Evolutionary conservation across 2,329 filamentous ascomycete genomes (phyloP), one percentile per base, ranked within the genome.

Genomic region (Colletotrichum musicola): DNA sequence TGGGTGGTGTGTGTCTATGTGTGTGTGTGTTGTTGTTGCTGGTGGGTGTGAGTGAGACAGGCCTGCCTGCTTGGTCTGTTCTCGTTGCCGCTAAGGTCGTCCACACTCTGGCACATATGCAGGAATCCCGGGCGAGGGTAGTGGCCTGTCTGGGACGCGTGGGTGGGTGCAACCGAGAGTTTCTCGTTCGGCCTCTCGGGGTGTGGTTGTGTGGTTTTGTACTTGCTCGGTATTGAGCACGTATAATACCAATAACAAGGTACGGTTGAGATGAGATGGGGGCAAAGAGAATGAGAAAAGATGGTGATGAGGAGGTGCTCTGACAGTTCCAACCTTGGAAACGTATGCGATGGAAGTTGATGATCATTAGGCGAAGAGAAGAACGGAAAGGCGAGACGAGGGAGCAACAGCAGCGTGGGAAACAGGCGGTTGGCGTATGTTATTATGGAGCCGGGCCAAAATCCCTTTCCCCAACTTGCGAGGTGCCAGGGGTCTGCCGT

Each of bases 11-110:
- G 61, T 47, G 49, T 27, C 44, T 55, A 18, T 38, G 44, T 9
- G 27, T 40, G 57, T 9, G 40, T 40, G 60, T 46, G 44, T n/a
- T 51, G 35, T 35, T 61, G 64, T 46, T 68, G 47, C 47, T 47
- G 6, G 47, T 40, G 27, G 50, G 53, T 25, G 55, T 47, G 65
- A 55, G 49, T 64, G 64, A 50, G 60, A n/a, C 54, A 46, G 44
- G 30, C 30, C 30, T 35, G 30, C 30, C 30, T 35, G 4, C 16
- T 22, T 63, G 53, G 60, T 64, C 60, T 6, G 60, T 68, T 64
- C 64, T 68, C 60, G 53, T 47, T 42, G 46, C 60, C 60, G 62
- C 62, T 64, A 58, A 53, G 46, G 51, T 53, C 55, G 55, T 64
- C 47, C 46, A 49, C 46, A 25, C 16, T 13, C 46, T 49, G 46